Conservation (phyloP, 2,329 filamentous ascomycete genomes). For the Plectosphaerella sp. region DNA sequence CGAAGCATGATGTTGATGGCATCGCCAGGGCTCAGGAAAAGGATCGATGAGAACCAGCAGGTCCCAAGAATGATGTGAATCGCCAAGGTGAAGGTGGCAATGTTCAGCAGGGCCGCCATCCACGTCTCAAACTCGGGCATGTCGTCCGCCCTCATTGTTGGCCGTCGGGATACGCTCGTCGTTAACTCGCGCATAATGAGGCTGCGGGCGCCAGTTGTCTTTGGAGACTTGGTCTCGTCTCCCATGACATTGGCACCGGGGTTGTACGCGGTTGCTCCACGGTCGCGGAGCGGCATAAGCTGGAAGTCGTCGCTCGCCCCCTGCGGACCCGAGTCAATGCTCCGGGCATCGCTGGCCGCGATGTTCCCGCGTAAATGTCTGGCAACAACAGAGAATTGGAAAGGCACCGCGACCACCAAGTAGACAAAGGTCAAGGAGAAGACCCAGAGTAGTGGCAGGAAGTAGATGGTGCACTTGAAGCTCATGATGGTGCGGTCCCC, state of each 20-base stretch:
- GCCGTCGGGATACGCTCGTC: not conserved
- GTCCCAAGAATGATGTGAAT: conserved; percentile 5
- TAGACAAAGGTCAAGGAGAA: not conserved
- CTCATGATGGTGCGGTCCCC: not conserved
- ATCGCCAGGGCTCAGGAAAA: conserved; percentile 2
- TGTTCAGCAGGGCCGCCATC: conserved; percentile 1
- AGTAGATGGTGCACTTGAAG: conserved; percentile 3
- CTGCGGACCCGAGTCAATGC: not conserved
- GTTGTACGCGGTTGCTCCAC: too few relatives aligned
- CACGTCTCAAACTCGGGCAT: conserved; percentile 1
- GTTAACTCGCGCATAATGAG: not conserved
- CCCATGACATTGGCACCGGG: not conserved
- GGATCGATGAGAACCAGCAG: conserved; percentile 2
- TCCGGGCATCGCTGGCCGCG: not conserved
- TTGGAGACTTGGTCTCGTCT: not conserved
- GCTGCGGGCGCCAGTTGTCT: not conserved
- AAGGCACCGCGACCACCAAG: not conserved
- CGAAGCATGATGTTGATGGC: conserved; percentile 4
- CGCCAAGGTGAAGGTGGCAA: not conserved
- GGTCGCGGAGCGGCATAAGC: not conserved
- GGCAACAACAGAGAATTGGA: not conserved
- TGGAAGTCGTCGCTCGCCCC: not conserved
- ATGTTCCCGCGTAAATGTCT: not conserved
- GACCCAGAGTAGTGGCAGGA: conserved; percentile 1
- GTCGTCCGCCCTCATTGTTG: not conserved